Conservation (phyloP, 345 rosid genomes). For the Mangifera indica region DNA sequence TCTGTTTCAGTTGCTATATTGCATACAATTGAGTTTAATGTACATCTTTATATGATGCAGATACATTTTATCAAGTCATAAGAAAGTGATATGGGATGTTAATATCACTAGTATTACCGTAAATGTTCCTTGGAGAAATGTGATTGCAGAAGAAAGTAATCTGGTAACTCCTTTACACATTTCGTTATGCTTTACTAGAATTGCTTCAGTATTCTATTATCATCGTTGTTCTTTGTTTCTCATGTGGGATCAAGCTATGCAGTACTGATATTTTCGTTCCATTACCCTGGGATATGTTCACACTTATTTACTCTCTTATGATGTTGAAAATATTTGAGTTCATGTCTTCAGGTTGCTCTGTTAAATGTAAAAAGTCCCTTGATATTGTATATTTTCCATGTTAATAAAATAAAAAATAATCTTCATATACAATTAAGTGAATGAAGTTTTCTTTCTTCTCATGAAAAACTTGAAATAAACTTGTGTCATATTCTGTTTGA, state of each 20-base stretch:
- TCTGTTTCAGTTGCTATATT: not conserved
- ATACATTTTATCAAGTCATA: slow-evolving; percentile 57
- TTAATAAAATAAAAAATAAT: too few species aligned
- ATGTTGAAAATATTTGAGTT: not conserved
- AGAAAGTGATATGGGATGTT: slow-evolving; percentile 63
- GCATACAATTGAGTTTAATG: slow-evolving; percentile 2
- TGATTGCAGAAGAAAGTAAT: slow-evolving; percentile 40
- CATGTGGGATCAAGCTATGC: not conserved
- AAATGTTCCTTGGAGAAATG: slow-evolving; percentile 49
- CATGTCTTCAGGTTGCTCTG: not conserved
- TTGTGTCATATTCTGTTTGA: not conserved
- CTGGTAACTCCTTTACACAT: slow-evolving; percentile 52
- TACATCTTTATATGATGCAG: slow-evolving; percentile 40
- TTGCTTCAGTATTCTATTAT: slow-evolving; percentile 10
- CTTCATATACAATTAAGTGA: not conserved
- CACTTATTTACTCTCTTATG: not conserved
- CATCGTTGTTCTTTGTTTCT: not conserved
- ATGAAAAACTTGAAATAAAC: not conserved
- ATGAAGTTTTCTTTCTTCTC: too few species aligned
- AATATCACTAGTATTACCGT: slow-evolving; percentile 44
- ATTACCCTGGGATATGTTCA: not conserved
- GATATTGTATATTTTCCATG: not conserved
- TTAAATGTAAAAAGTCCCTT: not conserved
- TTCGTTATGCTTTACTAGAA: not conserved
- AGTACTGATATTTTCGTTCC: not conserved